A percentile compares a stretch with the other conserved stretches of the same genome.
Evolutionary conservation across 805 yeast species (phyloP).

Genomic region (Hanseniaspora thailandica): DNA sequence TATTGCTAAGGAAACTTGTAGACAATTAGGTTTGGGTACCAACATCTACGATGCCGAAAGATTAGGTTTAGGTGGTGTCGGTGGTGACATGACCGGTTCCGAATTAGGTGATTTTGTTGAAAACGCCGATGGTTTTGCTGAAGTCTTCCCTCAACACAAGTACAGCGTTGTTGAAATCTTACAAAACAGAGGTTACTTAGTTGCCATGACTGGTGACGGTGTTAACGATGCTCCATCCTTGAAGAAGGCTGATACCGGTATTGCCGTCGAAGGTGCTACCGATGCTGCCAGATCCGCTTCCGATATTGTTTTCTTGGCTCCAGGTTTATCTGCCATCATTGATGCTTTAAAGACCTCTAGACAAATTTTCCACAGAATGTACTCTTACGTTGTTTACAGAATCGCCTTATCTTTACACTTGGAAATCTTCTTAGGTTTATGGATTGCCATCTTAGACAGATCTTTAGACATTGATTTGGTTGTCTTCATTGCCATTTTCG

Average conservation of each 20-base stretch:
- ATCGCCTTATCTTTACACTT: constrained; percentile 89
- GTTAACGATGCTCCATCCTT: constrained; percentile 96
- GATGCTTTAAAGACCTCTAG: constrained; percentile 91
- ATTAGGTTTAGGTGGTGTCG: constrained; percentile 88
- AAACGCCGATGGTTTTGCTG: constrained; percentile 97
- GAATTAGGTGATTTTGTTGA: constrained; percentile 95
- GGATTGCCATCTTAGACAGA: constrained; percentile 88
- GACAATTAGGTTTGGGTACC: constrained; percentile 93
- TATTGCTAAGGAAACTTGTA: constrained; percentile 96
- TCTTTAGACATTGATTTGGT: constrained; percentile 80
- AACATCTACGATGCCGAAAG: constrained; percentile 95
- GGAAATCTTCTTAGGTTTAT: constrained; percentile 87
- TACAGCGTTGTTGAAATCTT: constrained; percentile 90
- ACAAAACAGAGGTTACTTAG: constrained; percentile 91
- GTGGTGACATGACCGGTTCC: constrained; percentile 91
- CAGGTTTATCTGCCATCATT: constrained; percentile 89
- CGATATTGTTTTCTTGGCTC: constrained; percentile 89
- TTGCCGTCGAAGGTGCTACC: constrained; percentile 97
- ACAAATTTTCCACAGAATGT: constrained; percentile 98
- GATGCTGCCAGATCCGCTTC: constrained; percentile 97
- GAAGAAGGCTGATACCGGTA: constrained; percentile 93
- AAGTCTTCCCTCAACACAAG: constrained; percentile 97
- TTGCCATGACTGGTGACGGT: constrained; percentile 99
- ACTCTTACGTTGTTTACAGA: constrained; percentile 95
- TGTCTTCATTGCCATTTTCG: constrained; percentile 94